These are phyloP conservation scores for Auricularia cornea DNA, from an alignment of 768 basidiomycete genomes.

Conservation along the genomic window DNA sequence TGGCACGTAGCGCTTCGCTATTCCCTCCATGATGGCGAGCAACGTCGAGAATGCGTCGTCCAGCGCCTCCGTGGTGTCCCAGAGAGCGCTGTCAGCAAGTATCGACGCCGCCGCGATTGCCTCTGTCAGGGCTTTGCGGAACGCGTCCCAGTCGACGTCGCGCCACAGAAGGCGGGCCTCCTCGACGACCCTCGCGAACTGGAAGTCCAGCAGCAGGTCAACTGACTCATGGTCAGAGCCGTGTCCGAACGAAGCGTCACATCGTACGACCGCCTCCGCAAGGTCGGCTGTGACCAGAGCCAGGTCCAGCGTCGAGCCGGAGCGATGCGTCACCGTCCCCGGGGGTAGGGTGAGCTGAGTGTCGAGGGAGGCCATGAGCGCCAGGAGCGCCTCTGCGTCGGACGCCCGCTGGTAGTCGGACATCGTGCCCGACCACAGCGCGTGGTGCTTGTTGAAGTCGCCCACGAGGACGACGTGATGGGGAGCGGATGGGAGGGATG, in stretches of 20 bases:
- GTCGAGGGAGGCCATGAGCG: background rate
- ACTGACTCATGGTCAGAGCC: constrained; percentile 1
- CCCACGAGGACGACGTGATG: background rate
- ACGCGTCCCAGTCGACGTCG: background rate
- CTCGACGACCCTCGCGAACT: background rate
- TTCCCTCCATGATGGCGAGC: background rate
- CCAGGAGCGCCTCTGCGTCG: background rate
- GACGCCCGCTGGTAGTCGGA: background rate
- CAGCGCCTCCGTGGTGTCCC: background rate
- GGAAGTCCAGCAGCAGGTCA: background rate
- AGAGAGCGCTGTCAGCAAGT: background rate
- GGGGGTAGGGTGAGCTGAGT: background rate
- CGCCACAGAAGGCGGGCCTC: background rate
- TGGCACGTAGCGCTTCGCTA: background rate
- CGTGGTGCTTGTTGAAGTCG: constrained; percentile 4
- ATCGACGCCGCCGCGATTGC: background rate
- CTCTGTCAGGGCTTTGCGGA: background rate
- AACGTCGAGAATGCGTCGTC: background rate
- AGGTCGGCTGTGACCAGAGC: background rate
- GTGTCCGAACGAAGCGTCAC: background rate
- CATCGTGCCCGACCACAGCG: constrained; percentile 1
- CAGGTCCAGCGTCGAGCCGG: background rate
- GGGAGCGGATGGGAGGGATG: background rate
- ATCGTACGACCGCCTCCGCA: background rate
- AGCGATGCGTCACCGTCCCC: background rate